Conservation (phyloP, 768 basidiomycete genomes). For the Hebeloma cylindrosporum region DNA sequence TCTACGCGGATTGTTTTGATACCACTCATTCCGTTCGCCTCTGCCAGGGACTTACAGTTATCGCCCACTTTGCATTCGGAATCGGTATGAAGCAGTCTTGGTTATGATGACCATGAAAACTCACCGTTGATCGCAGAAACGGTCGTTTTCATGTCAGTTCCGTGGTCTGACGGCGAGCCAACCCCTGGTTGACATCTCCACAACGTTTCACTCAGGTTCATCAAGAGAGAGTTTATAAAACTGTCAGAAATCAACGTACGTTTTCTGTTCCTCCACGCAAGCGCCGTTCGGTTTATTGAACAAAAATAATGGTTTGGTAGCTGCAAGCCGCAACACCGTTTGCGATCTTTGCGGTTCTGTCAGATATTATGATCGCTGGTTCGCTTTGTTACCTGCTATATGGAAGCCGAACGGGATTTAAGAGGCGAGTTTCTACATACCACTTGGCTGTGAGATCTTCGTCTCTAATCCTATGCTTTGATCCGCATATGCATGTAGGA, state of each 20-base stretch:
- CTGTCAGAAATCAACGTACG: slow-evolving; percentile 36
- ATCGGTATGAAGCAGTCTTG: slow-evolving; percentile 26
- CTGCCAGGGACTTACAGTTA: slow-evolving; percentile 23
- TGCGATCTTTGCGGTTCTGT: slow-evolving; percentile 43
- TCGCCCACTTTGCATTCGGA: slow-evolving; percentile 37
- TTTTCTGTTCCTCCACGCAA: neutral
- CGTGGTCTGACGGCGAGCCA: too few species aligned
- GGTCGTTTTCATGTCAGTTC: slow-evolving; percentile 29
- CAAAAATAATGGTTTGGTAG: slow-evolving; percentile 25
- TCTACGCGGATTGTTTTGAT: neutral
- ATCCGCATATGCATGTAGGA: slow-evolving; percentile 25
- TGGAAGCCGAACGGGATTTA: slow-evolving; percentile 38
- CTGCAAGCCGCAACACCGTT: slow-evolving; percentile 43
- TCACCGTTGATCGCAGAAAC: slow-evolving; percentile 25
- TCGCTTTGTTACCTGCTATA: slow-evolving; percentile 43
- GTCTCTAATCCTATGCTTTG: neutral
- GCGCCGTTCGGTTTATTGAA: too few species aligned
- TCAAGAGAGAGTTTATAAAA: slow-evolving; percentile 33
- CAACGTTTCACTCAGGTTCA: slow-evolving; percentile 31
- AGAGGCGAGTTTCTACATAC: slow-evolving; percentile 30
- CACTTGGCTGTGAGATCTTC: neutral
- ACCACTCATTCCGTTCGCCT: neutral
- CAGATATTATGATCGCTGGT: slow-evolving; percentile 44
- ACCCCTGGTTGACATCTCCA: too few species aligned
- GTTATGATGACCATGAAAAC: neutral